Base-by-base conservation (phyloP, 2,329 filamentous ascomycete species). In the Aspergillus nomiae region DNA sequence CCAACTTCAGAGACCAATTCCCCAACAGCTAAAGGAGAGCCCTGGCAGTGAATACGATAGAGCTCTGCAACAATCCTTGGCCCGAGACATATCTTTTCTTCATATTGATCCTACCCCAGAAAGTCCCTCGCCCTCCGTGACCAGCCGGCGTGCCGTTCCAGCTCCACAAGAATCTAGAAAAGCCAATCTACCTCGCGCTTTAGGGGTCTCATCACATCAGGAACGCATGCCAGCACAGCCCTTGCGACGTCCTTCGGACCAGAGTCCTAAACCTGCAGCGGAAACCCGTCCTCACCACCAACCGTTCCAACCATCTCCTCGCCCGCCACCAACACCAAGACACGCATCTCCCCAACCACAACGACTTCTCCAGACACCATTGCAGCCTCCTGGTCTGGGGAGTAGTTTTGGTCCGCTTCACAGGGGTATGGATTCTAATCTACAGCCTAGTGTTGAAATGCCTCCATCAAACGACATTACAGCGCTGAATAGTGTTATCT, bases 401-500 rank as follows among this genome's bases (percentile, higher is more conserved):
- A 28, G 34, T 24, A 66, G 36, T 36, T 65, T 60, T 48, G 60
- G 24, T 30, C 63, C 59, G 30, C 59, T 34, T 59, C 62, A 65
- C 19, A 63, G 54, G n/a, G 60, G 58, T 16, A 53, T 61, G 12
- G 62, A 64, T 36, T 38, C 65, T 16, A 65, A 51, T 53, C 19
- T 62, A 41, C 62, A 62, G 19, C 56, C 41, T 14, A 45, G 56
- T n/a, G 74, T 56, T 68, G 67, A 58, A 53, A 68, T 45, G 41
- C 67, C 59, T 64, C 70, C 50, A 61, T 71, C 65, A 10, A 88
- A 86, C 14, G 91, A 96, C 62, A 85, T 96, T 26, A 95, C 96
- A 59, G 93, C 94, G 2, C 85, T 97, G 1, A 92, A 90, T 73
- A 92, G 94, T 69, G 94, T 99, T 57, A 92, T 99, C 43, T 89